These are phyloP conservation scores for Lignosus rhinocerotis DNA, from an alignment of 1,284 basidiomycete species.

Conservation along the genomic window DNA sequence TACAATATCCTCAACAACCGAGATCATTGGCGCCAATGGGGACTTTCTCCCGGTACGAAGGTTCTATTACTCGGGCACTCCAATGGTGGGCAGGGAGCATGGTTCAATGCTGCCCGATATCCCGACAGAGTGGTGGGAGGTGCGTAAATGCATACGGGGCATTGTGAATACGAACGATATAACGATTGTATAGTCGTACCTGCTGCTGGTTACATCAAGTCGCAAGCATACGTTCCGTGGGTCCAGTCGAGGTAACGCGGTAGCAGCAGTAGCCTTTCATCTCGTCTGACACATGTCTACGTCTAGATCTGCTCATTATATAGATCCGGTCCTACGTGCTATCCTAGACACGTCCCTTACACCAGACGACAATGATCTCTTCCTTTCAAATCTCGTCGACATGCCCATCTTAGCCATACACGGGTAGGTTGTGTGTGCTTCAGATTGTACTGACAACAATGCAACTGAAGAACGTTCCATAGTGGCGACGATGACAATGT, in stretches of 20 bases:
- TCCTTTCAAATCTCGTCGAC: constrained; percentile 73
- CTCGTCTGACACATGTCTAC: not conserved
- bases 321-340: constrained; percentile 72
- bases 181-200: constrained; percentile 51
- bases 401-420: constrained; percentile 77
- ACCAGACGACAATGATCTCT: constrained; percentile 86
- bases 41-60: constrained; percentile 38
- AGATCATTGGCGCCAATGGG: constrained; percentile 44
- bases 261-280: not conserved
- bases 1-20: constrained; percentile 40
- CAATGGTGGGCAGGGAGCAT: constrained; percentile 90
- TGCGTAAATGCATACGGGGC: constrained; percentile 26
- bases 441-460: not conserved
- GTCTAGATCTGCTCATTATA: constrained; percentile 65
- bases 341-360: constrained; percentile 74
- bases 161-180: not conserved
- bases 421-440: constrained; percentile 50
- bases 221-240: constrained; percentile 81
- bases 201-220: constrained; percentile 80
- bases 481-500: constrained; percentile 79
- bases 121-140: constrained; percentile 77
- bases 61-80: constrained; percentile 83
- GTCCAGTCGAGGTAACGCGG: constrained; percentile 55
- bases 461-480: not conserved
- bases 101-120: constrained; percentile 75